Base-by-base conservation (phyloP, 768 basidiomycete genomes). In the Tulasnella calospora region DNA sequence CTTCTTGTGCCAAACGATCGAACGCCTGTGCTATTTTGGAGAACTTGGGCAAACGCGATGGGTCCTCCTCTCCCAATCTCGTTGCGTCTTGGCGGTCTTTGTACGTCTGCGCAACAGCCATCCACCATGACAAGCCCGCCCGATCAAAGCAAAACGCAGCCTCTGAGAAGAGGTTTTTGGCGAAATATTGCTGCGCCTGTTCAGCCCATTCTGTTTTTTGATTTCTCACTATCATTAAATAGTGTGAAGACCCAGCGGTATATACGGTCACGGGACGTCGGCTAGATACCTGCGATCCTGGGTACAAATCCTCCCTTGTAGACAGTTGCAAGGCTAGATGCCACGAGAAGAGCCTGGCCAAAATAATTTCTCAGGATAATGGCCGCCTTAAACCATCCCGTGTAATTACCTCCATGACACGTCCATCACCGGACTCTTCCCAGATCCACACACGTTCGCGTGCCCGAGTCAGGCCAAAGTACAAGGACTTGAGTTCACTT, bases 401-500 rank as follows among this genome's bases (percentile, higher is more conserved):
- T 23, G 9, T 10, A 4, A 27, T 57, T 30, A 77, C 76, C 76
- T 71, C 44, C 79, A 80, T 80, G 23, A 19, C 38, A 15, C 13
- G 15, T 27, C 77, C 71, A 27, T 7, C 33, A 2, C 33, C 9
- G 9, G 73, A 23, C 21, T 17, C 38, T n/a, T 80, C 79, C 79
- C 79, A 80, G 8, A 80, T 38, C 79, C 79, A 80, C 9, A 67
- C 36, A 40, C 69, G 70, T n/a, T 79, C 21, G 6, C 79, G 69
- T 15, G 79, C 79, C 3, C 79, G 12, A 4, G 79, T 80, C 2
- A 80, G 33, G 6, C 61, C 79, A n/a, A 80, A 79, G 73, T 80
- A 80, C 21, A 80, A 36, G 41, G 27, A 71, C 33, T 80, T 80
- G 44, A 80, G 78, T 73, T 80, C 79, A n/a, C 38, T 38, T 51